Evolutionary conservation across 2,329 filamentous ascomycete genomes (phyloP), one percentile per base, ranked within the genome.

Genomic region (Ascochyta clinopodiicola): DNA sequence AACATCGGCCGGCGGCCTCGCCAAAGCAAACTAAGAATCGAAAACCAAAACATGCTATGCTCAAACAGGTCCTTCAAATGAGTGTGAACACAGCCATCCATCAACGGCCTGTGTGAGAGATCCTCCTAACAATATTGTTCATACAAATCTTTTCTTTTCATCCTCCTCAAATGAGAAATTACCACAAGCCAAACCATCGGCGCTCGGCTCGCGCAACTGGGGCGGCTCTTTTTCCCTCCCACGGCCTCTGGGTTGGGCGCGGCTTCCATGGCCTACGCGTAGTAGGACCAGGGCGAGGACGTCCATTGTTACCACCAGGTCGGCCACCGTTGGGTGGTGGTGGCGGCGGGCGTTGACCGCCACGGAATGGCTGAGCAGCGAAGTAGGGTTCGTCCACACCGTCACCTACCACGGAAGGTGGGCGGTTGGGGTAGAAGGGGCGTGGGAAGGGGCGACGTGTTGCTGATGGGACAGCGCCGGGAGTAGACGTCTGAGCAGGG

Each of bases 311-410:
- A 0, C 32, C 27, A 15, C 15, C 29, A 24, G 44, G 15, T 17
- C 6, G 22, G 12, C 27, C 25, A 6, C 29, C 29, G 36, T 47
- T 47, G 8, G 35, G 27, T 27, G 35, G 35, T 19, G 46, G 46
- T 17, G 17, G 17, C 17, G 17, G 17, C 2, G 17, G 17, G 37
- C 46, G 46, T 1, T 35, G 39, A 29, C 29, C 34, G 4, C 36
- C 36, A 38, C 36, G 36, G 39, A 21, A 32, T n/a, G 27, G 39
- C 7, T 29, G 27, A 17, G 29, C 21, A 39, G 35, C 24, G 38
- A 55, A 54, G 55, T 58, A 62, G 2, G 57, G 57, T n/a, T 15
- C 10, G 44, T 62, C 60, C 17, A 62, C 60, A 15, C 60, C 57
- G 37, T 62, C 60, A n/a, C 60, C 60, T 2, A 45, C 55, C 39